These are phyloP conservation scores for Neofusicoccum cordaticola DNA, from an alignment of 2,329 filamentous ascomycete species.

Conservation along the genomic window DNA sequence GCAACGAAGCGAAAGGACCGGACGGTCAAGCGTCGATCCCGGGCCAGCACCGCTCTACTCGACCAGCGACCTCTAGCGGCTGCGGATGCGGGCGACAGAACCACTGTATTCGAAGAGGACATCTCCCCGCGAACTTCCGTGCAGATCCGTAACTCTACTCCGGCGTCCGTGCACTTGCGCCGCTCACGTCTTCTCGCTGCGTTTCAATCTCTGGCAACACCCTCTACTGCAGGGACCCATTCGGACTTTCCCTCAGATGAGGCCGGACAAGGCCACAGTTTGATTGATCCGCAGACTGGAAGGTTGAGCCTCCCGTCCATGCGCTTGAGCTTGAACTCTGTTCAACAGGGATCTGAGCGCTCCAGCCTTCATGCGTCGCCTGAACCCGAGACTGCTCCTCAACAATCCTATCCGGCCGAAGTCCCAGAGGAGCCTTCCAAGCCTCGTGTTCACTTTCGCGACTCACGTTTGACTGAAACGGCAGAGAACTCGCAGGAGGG, in stretches of 20 bases:
- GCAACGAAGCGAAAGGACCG: not conserved
- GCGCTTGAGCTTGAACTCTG: constrained; percentile 7
- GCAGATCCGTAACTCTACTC: constrained; percentile 11
- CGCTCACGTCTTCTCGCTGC: constrained; percentile 52
- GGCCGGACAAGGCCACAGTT: not conserved
- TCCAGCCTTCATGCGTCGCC: constrained; percentile 34
- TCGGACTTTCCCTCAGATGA: not conserved
- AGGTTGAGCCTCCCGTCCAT: constrained; percentile 17
- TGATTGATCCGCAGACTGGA: constrained; percentile 4
- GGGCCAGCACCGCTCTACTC: not conserved
- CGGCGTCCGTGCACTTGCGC: constrained; percentile 41
- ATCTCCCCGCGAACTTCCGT: constrained; percentile 11
- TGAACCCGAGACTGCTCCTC: not conserved
- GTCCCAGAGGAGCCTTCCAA: not conserved
- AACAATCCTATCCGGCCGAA: not conserved
- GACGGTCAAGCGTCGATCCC: constrained; percentile 1
- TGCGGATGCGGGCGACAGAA: constrained; percentile 1
- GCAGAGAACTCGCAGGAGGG: constrained; percentile 38
- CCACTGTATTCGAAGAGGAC: constrained; percentile 7
- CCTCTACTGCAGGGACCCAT: constrained; percentile 23
- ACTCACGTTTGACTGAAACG: constrained; percentile 55
- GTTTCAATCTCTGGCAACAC: constrained; percentile 35
- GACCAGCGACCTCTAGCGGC: not conserved
- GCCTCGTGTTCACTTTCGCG: constrained; percentile 41
- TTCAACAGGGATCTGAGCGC: constrained; percentile 26